Percentiles rank a stretch among this genome's conserved stretches.
phyloP scores from a whole-genome alignment of 2,329 filamentous ascomycete genomes.

The Nannizzia gypsea region DNA sequence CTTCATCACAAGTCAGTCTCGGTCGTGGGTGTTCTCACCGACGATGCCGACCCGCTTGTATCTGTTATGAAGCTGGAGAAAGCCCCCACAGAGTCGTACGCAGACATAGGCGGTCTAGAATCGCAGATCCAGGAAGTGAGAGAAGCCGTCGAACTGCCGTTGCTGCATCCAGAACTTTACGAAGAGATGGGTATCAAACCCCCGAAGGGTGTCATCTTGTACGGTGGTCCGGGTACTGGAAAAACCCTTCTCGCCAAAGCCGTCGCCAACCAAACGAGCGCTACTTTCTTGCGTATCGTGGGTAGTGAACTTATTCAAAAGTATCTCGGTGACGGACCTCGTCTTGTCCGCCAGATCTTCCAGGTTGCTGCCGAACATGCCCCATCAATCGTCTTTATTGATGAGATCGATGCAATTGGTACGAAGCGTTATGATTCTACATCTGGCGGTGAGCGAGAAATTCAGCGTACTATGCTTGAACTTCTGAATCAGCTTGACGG shows the following conservation, averaged over 20 bases:
- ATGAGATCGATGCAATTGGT: conserved; percentile 97
- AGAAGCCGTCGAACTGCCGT: conserved; percentile 88
- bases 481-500: conserved; percentile 96
- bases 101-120: conserved; percentile 94
- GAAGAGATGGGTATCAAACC: conserved; percentile 99
- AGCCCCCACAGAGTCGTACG: conserved; percentile 94
- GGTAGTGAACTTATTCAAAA: conserved; percentile 97
- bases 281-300: conserved; percentile 93
- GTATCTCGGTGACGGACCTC: conserved; percentile 90
- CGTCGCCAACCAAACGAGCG: conserved; percentile 96
- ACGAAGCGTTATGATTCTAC: conserved; percentile 98
- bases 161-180: conserved; percentile 92
- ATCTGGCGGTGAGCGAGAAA: conserved; percentile 90
- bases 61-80: conserved; percentile 99
- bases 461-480: conserved; percentile 97
- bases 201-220: conserved; percentile 97
- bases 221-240: conserved; percentile 91
- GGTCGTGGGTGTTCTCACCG: conserved; percentile 91
- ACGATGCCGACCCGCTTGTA: conserved; percentile 88
- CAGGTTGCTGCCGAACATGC: conserved; percentile 89
- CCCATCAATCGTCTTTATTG: conserved; percentile 95
- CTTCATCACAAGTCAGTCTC: conserved; percentile 97
- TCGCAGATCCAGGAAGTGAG: conserved; percentile 93
- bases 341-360: conserved; percentile 85
- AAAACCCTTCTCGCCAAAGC: conserved; percentile 95